Evolutionary conservation across 2,329 filamentous ascomycete species (phyloP).

Genomic region (Colletotrichum sp.): DNA sequence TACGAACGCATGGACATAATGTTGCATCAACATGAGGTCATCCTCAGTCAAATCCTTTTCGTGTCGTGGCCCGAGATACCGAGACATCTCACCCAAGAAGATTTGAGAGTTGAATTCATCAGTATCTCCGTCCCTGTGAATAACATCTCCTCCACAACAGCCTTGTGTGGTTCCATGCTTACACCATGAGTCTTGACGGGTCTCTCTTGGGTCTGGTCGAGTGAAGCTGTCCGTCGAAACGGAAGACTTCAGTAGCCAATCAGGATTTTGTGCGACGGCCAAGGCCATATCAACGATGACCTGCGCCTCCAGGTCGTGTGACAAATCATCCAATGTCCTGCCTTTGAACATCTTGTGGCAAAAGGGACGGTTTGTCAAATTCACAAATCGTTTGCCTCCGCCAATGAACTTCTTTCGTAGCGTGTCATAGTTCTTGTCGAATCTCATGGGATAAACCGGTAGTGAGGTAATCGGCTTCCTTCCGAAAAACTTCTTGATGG

Average conservation of each 20-base stretch:
- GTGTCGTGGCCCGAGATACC: not conserved
- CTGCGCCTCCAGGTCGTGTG: not conserved
- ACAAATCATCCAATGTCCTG: not conserved
- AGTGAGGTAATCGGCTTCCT: not conserved
- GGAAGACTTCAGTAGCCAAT: not conserved
- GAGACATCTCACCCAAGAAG: not conserved
- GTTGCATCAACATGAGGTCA: conserved; percentile 3
- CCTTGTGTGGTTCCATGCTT: not conserved
- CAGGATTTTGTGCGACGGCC: not conserved
- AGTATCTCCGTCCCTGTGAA: not conserved
- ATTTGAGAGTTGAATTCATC: not conserved
- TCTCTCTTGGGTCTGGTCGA: not conserved
- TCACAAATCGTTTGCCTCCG: not conserved
- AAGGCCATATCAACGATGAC: conserved; percentile 12
- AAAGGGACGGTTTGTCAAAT: not conserved
- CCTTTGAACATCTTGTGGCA: not conserved
- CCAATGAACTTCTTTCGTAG: not conserved
- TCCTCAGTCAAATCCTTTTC: conserved; percentile 4
- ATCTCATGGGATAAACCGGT: conserved; percentile 3
- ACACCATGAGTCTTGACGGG: not conserved
- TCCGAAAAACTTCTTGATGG: conserved; percentile 14
- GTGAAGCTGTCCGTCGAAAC: not conserved
- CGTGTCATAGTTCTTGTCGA: not conserved
- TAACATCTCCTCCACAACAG: not conserved
- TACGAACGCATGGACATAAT: conserved; percentile 14